phyloP scores from a whole-genome alignment of 75 land plant genomes.

The Picea glauca region DNA sequence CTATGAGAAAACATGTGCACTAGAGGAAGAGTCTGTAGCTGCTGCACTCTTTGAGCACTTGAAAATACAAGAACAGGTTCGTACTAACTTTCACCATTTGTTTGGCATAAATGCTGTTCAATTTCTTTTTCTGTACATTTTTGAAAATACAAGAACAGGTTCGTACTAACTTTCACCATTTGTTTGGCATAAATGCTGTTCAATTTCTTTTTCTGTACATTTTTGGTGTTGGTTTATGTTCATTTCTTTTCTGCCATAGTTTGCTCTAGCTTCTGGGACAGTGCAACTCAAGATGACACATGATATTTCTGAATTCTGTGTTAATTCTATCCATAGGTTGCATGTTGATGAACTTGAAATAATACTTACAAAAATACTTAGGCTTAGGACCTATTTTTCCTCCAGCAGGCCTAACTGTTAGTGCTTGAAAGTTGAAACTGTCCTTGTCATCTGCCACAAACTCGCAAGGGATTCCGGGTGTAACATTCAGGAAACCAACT shows the following conservation, averaged over 20 bases:
- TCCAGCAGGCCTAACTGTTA: background rate
- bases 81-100: background rate
- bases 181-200: background rate
- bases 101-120: background rate
- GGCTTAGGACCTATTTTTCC: background rate
- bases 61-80: conserved; percentile 10
- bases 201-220: background rate
- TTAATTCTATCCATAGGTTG: background rate
- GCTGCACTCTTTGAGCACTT: background rate
- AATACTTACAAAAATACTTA: background rate
- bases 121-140: background rate
- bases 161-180: background rate
- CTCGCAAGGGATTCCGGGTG: too few relatives aligned
- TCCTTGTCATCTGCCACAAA: too few relatives aligned
- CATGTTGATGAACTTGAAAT: background rate
- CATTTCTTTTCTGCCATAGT: background rate
- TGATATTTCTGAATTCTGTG: background rate
- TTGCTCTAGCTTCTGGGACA: background rate
- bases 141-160: conserved; percentile 9
- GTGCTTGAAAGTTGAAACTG: too few relatives aligned
- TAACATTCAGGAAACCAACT: too few relatives aligned
- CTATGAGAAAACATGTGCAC: conserved; percentile 7
- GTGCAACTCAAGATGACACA: background rate
- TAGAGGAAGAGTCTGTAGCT: conserved; percentile 7
- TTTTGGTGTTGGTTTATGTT: background rate